Percentiles rank a stretch among this genome's conserved stretches.
Evolutionary conservation across 2,329 filamentous ascomycete species (phyloP).

Genomic region (Nemania sp.): DNA sequence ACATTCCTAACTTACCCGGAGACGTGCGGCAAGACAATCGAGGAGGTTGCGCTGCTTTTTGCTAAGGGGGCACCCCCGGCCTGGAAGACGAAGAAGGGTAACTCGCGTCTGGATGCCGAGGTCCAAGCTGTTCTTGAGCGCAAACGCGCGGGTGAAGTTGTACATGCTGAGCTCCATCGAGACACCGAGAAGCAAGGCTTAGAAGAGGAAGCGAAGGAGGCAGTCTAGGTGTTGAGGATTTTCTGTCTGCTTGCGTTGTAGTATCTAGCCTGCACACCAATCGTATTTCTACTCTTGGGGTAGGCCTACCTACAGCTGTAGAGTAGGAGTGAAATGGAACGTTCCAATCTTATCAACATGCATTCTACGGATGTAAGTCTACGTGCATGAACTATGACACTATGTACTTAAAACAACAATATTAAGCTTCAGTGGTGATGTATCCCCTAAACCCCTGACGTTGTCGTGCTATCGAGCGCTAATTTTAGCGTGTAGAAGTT

Average conservation of each 20-base stretch:
- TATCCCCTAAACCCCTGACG: not conserved
- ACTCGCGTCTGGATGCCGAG: constrained; percentile 44
- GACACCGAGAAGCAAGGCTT: constrained; percentile 37
- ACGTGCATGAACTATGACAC: not conserved
- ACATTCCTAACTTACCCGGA: constrained; percentile 54
- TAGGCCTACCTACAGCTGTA: not conserved
- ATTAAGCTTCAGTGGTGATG: not conserved
- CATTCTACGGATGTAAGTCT: no score
- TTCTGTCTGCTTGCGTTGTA: no score
- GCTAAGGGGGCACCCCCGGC: constrained; percentile 51
- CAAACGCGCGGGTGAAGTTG: constrained; percentile 29
- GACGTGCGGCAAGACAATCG: constrained; percentile 56
- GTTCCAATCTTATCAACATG: no score
- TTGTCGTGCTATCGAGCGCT: not conserved
- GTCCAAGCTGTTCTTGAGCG: constrained; percentile 47
- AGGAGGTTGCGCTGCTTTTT: constrained; percentile 55
- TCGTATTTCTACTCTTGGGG: no score
- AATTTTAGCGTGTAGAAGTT: not conserved
- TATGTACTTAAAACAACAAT: no score
- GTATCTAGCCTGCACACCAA: no score
- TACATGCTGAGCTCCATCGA: constrained; percentile 39
- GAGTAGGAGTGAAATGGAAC: no score
- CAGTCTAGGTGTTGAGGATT: not conserved
- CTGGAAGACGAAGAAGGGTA: constrained; percentile 55
- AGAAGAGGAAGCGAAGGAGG: constrained; percentile 4